Evolutionary conservation across 2,329 filamentous ascomycete species (phyloP).

Genomic region (Exophiala calicioides): DNA sequence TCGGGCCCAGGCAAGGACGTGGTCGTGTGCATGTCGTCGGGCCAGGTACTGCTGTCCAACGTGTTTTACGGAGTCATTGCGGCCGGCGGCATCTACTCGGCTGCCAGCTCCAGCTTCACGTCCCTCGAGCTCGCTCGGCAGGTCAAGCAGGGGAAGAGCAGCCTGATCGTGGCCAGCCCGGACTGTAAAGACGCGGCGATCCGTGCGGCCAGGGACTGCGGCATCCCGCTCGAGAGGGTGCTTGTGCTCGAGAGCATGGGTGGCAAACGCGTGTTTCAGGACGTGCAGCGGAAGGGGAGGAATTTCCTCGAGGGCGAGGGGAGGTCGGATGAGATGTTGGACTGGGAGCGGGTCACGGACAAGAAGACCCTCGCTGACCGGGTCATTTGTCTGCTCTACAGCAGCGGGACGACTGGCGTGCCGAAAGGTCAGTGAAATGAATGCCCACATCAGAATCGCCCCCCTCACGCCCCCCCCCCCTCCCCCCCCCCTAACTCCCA

Average conservation of each 20-base stretch:
- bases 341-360: slow-evolving; percentile 60
- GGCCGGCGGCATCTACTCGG: slow-evolving; percentile 60
- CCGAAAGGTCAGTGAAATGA: slow-evolving; percentile 30
- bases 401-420: slow-evolving; percentile 36
- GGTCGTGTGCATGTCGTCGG: slow-evolving; percentile 58
- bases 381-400: slow-evolving; percentile 40
- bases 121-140: slow-evolving; percentile 22
- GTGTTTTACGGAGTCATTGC: slow-evolving; percentile 60
- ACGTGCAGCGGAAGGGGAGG: slow-evolving; percentile 10
- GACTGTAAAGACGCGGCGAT: slow-evolving; percentile 52
- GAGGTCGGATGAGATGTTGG: slow-evolving; percentile 38
- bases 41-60: slow-evolving; percentile 57
- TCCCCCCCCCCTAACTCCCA: no score
- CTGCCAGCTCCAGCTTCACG: slow-evolving; percentile 27
- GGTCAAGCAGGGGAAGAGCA: slow-evolving; percentile 24
- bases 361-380: slow-evolving; percentile 47
- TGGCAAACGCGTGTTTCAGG: slow-evolving; percentile 37
- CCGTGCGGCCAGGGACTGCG: slow-evolving; percentile 53
- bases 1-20: slow-evolving; percentile 54
- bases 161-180: slow-evolving; percentile 50
- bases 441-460: neutral
- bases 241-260: slow-evolving; percentile 52
- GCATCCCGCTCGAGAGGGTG: slow-evolving; percentile 50
- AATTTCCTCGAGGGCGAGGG: slow-evolving; percentile 20
- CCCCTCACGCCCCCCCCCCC: neutral